Percentiles rank a stretch among this genome's conserved stretches.
phyloP scores from a whole-genome alignment of 129 eudicot species.

The Pseudognaphalium luteoalbum region DNA sequence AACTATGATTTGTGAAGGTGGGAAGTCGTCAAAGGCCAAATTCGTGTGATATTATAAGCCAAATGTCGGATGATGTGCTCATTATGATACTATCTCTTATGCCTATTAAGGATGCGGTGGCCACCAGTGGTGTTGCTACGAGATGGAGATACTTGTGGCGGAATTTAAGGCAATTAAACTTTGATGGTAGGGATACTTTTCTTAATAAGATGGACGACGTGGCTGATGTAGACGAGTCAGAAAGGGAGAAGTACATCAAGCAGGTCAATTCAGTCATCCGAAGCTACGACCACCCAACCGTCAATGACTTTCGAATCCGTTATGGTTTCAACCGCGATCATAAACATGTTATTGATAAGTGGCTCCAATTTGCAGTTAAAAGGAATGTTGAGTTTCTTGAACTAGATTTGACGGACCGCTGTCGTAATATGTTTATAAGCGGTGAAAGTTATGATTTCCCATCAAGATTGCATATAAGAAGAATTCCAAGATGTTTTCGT shows the following conservation, averaged over 20 bases:
- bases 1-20: background rate
- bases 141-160: constrained; percentile 43
- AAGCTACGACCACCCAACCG: constrained; percentile 17
- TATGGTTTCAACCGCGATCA: background rate
- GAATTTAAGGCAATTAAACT: constrained; percentile 20
- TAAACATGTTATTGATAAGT: background rate
- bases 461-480: too few relatives aligned
- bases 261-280: constrained; percentile 39
- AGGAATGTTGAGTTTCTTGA: background rate
- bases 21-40: background rate
- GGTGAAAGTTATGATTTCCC: background rate
- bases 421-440: background rate
- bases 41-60: background rate
- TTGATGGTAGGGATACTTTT: constrained; percentile 26
- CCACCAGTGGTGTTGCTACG: constrained; percentile 36
- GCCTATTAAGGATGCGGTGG: constrained; percentile 35
- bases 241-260: constrained; percentile 31
- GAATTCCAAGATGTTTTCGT: background rate
- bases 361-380: background rate
- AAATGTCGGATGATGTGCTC: background rate
- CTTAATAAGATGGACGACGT: too few relatives aligned
- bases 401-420: background rate
- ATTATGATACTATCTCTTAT: background rate
- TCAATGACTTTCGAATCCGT: background rate
- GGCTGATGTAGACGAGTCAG: too few relatives aligned